Percentiles rank a stretch among this genome's conserved stretches.
Evolutionary conservation across 371 early-diverging fungal genomes (phyloP).

Genomic region (Mortierella sp.): DNA sequence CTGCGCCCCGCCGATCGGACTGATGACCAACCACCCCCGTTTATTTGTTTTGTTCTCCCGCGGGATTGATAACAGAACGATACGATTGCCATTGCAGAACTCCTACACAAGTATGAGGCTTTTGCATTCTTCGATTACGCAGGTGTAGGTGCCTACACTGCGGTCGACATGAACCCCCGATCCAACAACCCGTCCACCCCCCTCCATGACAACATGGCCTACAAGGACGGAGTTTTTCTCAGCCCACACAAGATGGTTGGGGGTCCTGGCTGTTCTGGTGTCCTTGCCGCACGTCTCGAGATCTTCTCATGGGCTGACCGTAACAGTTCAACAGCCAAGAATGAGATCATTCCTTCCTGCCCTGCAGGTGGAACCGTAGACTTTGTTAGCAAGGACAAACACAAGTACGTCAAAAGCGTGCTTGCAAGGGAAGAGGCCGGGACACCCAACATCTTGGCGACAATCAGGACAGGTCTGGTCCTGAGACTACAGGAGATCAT

Average conservation of each 20-base stretch:
- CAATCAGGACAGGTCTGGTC: slow-evolving; percentile 33
- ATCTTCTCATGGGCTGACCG: slow-evolving; percentile 30
- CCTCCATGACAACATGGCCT: slow-evolving; percentile 6
- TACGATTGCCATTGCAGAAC: slow-evolving; percentile 37
- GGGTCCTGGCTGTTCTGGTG: slow-evolving; percentile 36
- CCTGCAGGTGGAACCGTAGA: slow-evolving; percentile 43
- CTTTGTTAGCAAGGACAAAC: slow-evolving; percentile 18
- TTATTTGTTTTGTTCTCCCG: slow-evolving; percentile 4
- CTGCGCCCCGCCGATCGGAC: too few relatives aligned
- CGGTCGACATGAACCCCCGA: slow-evolving; percentile 38
- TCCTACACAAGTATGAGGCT: slow-evolving; percentile 31
- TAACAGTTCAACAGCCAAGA: neutral
- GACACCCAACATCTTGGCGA: slow-evolving; percentile 36
- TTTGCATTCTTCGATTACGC: slow-evolving; percentile 35
- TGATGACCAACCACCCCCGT: neutral
- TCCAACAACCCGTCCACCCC: neutral
- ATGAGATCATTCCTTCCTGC: slow-evolving; percentile 11
- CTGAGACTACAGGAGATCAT: slow-evolving; percentile 33
- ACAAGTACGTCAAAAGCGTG: slow-evolving; percentile 28
- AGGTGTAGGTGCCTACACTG: slow-evolving; percentile 34
- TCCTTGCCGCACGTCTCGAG: slow-evolving; percentile 33
- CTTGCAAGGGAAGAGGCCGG: slow-evolving; percentile 35
- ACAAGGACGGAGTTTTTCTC: slow-evolving; percentile 47
- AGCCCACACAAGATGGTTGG: slow-evolving; percentile 36
- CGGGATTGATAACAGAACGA: slow-evolving; percentile 24